Evolutionary conservation across 2,329 filamentous ascomycete genomes (phyloP).

Genomic region (Byssothecium circinans): DNA sequence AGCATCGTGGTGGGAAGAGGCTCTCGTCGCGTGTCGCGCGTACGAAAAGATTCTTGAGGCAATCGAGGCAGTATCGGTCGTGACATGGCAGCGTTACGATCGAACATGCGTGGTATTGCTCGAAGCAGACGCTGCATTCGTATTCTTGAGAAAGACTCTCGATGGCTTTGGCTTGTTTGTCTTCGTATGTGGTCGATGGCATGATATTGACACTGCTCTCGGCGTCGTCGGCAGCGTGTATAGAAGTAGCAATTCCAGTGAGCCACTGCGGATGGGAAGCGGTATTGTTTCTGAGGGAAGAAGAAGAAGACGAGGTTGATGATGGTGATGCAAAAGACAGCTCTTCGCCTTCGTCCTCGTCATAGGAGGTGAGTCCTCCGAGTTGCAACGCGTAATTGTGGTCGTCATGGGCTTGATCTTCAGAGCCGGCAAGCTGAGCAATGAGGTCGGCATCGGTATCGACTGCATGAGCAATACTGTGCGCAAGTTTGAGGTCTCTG

Average conservation of each 20-base stretch:
- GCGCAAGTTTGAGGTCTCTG: slow-evolving; percentile 21
- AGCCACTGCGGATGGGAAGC: not conserved
- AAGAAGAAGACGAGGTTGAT: too few relatives aligned
- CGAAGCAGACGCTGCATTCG: slow-evolving; percentile 8
- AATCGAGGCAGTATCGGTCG: slow-evolving; percentile 14
- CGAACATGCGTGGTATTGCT: not conserved
- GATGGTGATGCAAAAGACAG: too few relatives aligned
- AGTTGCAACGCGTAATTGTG: slow-evolving; percentile 15
- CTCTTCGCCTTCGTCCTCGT: slow-evolving; percentile 1
- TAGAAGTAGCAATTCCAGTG: slow-evolving; percentile 3
- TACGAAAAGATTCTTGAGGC: slow-evolving; percentile 18
- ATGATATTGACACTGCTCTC: too few relatives aligned
- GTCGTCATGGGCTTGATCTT: slow-evolving; percentile 9
- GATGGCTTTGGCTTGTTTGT: slow-evolving; percentile 15
- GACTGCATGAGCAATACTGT: slow-evolving; percentile 27
- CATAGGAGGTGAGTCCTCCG: slow-evolving; percentile 14
- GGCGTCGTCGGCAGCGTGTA: slow-evolving; percentile 13
- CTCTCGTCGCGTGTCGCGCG: slow-evolving; percentile 11
- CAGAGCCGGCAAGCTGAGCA: not conserved
- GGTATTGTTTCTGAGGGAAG: too few relatives aligned
- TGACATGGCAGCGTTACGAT: slow-evolving; percentile 6
- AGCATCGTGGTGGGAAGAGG: slow-evolving; percentile 12
- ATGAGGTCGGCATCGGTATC: slow-evolving; percentile 22
- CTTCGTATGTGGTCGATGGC: slow-evolving; percentile 14
- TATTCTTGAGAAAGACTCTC: slow-evolving; percentile 10